phyloP scores from a whole-genome alignment of 495 filamentous ascomycete species.

The Neurospora sp. region DNA sequence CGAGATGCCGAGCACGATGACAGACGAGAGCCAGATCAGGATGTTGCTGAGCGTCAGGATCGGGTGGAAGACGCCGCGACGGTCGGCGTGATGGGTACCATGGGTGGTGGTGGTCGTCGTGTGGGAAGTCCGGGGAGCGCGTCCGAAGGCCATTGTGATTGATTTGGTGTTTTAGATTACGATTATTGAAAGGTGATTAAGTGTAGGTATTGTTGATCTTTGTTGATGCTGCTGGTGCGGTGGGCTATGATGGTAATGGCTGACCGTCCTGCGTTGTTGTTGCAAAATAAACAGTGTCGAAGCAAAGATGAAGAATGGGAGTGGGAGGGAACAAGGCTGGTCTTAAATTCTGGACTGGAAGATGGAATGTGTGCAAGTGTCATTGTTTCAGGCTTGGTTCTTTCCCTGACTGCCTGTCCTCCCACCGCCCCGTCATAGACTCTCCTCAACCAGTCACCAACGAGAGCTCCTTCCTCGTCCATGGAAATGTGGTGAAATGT shows the following conservation, averaged over 20 bases:
- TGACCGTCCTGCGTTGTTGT: neutral
- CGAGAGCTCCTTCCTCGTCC: neutral
- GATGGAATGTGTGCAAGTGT: neutral
- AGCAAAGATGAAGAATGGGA: neutral
- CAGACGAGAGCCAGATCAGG: constrained; percentile 43
- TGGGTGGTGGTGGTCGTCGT: neutral
- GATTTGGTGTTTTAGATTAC: neutral
- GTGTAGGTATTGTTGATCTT: neutral
- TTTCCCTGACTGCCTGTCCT: neutral
- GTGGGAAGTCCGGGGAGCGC: neutral
- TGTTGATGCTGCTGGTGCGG: neutral
- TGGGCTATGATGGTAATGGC: neutral
- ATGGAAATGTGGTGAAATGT: neutral
- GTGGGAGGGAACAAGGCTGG: neutral
- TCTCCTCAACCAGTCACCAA: neutral
- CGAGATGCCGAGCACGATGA: constrained; percentile 51
- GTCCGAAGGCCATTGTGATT: neutral
- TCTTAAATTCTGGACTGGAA: neutral
- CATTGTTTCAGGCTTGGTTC: neutral
- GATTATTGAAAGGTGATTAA: neutral
- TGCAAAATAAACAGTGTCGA: neutral
- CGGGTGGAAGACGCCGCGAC: constrained; percentile 1
- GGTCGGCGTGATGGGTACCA: neutral
- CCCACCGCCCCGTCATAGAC: neutral
- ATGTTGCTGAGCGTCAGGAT: constrained; percentile 23